Evolutionary conservation across 495 filamentous ascomycete genomes (phyloP), one percentile per base, ranked within the genome.

Genomic region (Tuber borchii): DNA sequence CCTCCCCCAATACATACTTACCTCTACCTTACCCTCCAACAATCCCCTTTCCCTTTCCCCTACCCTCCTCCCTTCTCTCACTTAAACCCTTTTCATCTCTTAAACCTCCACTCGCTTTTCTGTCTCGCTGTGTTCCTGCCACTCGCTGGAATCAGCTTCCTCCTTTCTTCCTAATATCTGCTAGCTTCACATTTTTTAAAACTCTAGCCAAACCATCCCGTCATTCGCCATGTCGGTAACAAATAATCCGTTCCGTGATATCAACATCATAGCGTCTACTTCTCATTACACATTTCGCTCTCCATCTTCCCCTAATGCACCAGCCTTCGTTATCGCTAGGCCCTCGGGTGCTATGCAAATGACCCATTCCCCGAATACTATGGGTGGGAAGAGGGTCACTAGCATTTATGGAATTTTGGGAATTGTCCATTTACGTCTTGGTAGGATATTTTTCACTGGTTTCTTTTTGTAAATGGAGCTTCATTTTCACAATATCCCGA

Each of bases 241-340:
- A 74, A 85, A 90, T 65, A 88, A 94, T 77, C 95, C 95, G 12
- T 99, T 94, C 84, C 89, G 95, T 80, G 95, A 98, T 87, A 94
- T 98, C 87, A 98, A 97, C 84, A 88, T 98, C 85, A 93, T 97
- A 82, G 90, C 93, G 68, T 95, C 95, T 2, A 85, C 92, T 74
- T 93, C 94, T 74, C 90, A 95, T 82, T 99, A 99, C 87, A 93
- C 93, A 79, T 99, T 99, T 85, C 93, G 92, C 34, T 99, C 95
- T 2, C 96, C 95, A 16, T 98, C 96, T 6, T 93, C 93, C 19
- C 95, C 94, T 76, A 89, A 92, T 83, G 90, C 93, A 43, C 93
- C 93, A 16, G 92, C 93, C 17, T 88, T 99, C 22, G 90, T 96
- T 40, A 88, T 99, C 70, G 93, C 96, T 78, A 89, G 95, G 61